These are phyloP conservation scores for Capronia coronata DNA, from an alignment of 2,329 filamentous ascomycete genomes.

Conservation along the genomic window DNA sequence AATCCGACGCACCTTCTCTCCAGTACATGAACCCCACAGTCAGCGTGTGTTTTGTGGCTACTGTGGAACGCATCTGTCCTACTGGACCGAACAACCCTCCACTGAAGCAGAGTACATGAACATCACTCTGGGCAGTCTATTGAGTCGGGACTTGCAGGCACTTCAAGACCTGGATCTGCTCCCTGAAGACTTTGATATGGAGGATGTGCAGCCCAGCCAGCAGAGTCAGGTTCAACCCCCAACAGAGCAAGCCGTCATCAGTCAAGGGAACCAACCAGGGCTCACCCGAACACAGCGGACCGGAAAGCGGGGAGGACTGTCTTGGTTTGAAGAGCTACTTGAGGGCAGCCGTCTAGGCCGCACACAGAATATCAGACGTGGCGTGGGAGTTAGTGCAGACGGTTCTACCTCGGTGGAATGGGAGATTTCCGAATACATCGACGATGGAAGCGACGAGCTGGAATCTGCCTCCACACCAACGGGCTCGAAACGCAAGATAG, in stretches of 20 bases:
- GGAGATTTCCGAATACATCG: conserved; percentile 69
- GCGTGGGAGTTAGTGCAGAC: conserved; percentile 55
- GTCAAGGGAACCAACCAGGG: conserved; percentile 4
- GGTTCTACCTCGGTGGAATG: conserved; percentile 66
- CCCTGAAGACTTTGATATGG: conserved; percentile 43
- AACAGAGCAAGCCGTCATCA: background rate
- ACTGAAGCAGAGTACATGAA: conserved; percentile 72
- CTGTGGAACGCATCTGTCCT: conserved; percentile 78
- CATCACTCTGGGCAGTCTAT: conserved; percentile 71
- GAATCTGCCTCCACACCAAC: conserved; percentile 4
- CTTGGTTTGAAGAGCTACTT: conserved; percentile 81
- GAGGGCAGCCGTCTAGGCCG: conserved; percentile 67
- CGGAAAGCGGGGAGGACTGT: conserved; percentile 50
- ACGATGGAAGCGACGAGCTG: conserved; percentile 17
- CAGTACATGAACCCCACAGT: conserved; percentile 51
- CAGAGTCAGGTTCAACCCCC: conserved; percentile 1
- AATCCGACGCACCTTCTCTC: conserved; percentile 63
- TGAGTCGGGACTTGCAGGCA: conserved; percentile 62
- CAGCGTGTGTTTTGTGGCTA: conserved; percentile 84
- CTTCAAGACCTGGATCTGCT: conserved; percentile 71
- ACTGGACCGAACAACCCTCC: conserved; percentile 69
- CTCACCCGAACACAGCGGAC: conserved; percentile 13
- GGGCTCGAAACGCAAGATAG: conserved; percentile 26
- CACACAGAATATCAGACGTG: conserved; percentile 54
- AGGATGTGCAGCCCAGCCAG: conserved; percentile 17